phyloP scores from a whole-genome alignment of 768 basidiomycete species.

The Psilocybe sp. region DNA sequence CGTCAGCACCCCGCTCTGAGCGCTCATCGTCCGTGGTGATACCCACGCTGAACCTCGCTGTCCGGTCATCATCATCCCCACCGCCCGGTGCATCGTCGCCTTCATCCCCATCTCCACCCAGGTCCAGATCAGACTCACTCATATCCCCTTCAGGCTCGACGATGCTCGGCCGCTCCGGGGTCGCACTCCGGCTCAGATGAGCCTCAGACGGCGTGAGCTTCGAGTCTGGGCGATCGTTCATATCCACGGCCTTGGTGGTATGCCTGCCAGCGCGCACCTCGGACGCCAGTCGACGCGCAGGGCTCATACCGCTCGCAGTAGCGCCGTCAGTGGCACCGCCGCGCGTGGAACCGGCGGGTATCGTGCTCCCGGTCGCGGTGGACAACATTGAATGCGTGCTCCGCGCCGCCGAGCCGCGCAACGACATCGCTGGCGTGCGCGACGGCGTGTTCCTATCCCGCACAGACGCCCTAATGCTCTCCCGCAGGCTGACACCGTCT shows the following conservation, averaged over 20 bases:
- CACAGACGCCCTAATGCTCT: neutral
- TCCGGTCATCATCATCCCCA: no score
- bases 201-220: constrained; percentile 56
- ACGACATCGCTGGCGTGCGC: constrained; percentile 1
- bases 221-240: constrained; percentile 62
- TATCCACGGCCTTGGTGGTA: constrained; percentile 10
- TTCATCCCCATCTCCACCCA: constrained; percentile 8
- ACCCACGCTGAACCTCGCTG: neutral
- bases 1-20: neutral
- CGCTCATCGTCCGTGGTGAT: neutral
- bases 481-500: neutral
- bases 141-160: constrained; percentile 10
- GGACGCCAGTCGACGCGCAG: constrained; percentile 25
- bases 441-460: neutral
- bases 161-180: constrained; percentile 1
- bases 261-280: constrained; percentile 20
- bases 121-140: constrained; percentile 7
- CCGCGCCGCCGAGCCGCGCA: constrained; percentile 14
- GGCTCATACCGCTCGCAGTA: constrained; percentile 17
- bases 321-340: neutral
- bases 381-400: constrained; percentile 12
- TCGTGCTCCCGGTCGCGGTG: constrained; percentile 12
- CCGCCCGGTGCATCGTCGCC: neutral
- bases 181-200: constrained; percentile 6
- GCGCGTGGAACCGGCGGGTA: constrained; percentile 10